phyloP scores from a whole-genome alignment of 225 moss, liverwort and hornwort genomes.

The Polytrichum commune region DNA sequence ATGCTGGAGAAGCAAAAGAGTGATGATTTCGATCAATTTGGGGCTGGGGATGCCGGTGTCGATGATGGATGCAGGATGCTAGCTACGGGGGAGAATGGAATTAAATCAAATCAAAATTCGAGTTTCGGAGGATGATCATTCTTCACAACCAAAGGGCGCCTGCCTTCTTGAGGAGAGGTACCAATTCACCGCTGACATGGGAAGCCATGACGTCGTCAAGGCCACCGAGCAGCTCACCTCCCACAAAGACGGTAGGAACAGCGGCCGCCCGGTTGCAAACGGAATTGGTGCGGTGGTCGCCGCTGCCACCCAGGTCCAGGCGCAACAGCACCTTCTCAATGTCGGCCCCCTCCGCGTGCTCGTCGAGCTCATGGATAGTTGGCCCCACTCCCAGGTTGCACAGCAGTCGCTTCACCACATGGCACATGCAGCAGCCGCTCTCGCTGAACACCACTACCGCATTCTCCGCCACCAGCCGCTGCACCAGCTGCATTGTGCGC shows the following conservation, averaged over 20 bases:
- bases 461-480: conserved; percentile 73
- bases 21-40: too few species aligned
- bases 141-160: conserved; percentile 79
- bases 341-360: conserved; percentile 61
- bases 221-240: conserved; percentile 76
- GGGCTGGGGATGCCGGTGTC: too few species aligned
- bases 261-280: conserved; percentile 17
- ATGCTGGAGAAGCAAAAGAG: too few species aligned
- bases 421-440: conserved; percentile 89
- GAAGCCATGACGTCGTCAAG: conserved; percentile 84
- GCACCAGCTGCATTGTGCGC: conserved; percentile 53
- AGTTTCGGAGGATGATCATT: too few species aligned
- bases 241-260: conserved; percentile 73
- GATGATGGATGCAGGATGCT: too few species aligned
- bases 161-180: conserved; percentile 78
- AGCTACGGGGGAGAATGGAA: too few species aligned
- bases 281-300: too few species aligned
- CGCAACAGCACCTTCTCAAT: conserved; percentile 67
- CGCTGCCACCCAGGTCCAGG: conserved; percentile 24
- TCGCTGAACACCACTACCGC: conserved; percentile 83
- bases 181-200: conserved; percentile 65
- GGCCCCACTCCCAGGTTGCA: conserved; percentile 84
- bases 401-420: conserved; percentile 83
- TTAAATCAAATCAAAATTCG: too few species aligned
- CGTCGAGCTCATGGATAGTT: conserved; percentile 80